Conservation (phyloP, 2,329 filamentous ascomycete species). For the Fusarium circinatum region DNA sequence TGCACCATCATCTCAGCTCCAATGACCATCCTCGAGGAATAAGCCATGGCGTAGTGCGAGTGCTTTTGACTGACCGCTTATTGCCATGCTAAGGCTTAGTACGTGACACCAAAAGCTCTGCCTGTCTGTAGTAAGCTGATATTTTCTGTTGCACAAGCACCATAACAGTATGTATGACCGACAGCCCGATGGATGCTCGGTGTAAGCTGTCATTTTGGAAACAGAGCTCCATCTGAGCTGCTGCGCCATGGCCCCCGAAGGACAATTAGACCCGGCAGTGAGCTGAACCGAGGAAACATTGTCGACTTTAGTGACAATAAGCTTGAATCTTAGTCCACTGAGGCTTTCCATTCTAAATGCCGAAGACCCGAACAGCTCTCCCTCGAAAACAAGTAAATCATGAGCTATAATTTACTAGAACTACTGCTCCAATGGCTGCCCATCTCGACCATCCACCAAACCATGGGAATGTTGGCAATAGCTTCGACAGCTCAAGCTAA, state of each 20-base stretch:
- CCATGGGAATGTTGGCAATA: neutral
- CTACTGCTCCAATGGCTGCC: neutral
- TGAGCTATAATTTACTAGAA: neutral
- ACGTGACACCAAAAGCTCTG: neutral
- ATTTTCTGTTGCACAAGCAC: neutral
- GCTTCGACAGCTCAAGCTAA: neutral
- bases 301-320: neutral
- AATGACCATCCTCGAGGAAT: neutral
- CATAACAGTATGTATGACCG: neutral
- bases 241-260: neutral
- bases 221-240: neutral
- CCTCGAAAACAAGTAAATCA: neutral
- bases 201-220: neutral
- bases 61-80: neutral
- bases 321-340: neutral
- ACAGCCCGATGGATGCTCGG: neutral
- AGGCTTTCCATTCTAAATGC: neutral
- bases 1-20: neutral
- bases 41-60: neutral
- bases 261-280: neutral
- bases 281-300: neutral
- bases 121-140: constrained; percentile 5
- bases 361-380: neutral
- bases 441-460: neutral
- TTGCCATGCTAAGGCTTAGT: neutral